Percentiles rank a stretch among this genome's conserved stretches.
phyloP scores from a whole-genome alignment of 495 filamentous ascomycete species.

The Diplogelasinospora grovesii region DNA sequence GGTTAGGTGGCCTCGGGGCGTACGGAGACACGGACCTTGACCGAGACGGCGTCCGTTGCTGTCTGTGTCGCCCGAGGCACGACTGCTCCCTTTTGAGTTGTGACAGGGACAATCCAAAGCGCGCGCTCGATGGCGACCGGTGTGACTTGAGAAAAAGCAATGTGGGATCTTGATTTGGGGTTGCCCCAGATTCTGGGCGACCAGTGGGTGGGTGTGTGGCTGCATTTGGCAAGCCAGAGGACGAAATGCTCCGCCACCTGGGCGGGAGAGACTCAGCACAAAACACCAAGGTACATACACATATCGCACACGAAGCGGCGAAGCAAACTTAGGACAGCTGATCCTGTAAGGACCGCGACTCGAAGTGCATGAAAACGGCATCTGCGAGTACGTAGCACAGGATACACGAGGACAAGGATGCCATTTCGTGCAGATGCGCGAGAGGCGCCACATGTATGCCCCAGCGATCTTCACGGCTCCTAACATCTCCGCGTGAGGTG shows the following conservation, averaged over 20 bases:
- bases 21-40: neutral
- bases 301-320: no score
- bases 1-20: neutral
- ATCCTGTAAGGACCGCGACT: no score
- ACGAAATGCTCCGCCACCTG: neutral
- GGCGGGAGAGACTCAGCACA: neutral
- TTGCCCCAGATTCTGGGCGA: no score
- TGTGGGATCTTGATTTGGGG: no score
- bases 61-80: neutral
- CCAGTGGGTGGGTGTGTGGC: no score
- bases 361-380: no score
- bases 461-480: neutral
- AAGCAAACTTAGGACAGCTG: no score
- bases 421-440: constrained; percentile 5
- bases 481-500: no score
- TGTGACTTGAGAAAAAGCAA: no score
- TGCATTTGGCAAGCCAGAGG: no score
- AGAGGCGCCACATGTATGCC: constrained; percentile 1
- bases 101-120: neutral
- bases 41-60: neutral
- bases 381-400: no score
- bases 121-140: neutral
- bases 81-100: neutral
- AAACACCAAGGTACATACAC: no score
- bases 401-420: neutral